Conservation (phyloP, 2,329 filamentous ascomycete species). For the Cryphonectria parasitica region DNA sequence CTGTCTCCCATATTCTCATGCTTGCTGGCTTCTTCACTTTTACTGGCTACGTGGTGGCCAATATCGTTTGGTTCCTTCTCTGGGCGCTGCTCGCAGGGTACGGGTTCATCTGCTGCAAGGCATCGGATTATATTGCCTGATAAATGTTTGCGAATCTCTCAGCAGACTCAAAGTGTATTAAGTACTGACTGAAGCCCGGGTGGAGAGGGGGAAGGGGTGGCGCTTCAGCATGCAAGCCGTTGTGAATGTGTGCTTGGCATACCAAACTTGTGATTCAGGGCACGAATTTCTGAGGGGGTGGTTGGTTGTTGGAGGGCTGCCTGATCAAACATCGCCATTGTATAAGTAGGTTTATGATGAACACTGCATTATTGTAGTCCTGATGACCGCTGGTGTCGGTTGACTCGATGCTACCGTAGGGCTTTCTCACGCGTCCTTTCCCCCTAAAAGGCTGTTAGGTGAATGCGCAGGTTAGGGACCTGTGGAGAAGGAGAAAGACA, state of each 20-base stretch:
- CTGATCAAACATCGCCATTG: not conserved
- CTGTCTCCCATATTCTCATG: conserved; percentile 6
- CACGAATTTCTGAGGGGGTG: not conserved
- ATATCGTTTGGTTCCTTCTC: conserved; percentile 14
- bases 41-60: conserved; percentile 4
- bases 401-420: not conserved
- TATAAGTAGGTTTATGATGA: not conserved
- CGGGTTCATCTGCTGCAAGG: conserved; percentile 16
- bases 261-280: not conserved
- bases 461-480: not conserved
- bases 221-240: too few species aligned
- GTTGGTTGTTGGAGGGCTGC: not conserved
- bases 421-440: not conserved
- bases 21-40: conserved; percentile 11
- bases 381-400: not conserved
- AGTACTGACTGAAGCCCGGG: not conserved
- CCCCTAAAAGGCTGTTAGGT: not conserved
- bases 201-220: not conserved
- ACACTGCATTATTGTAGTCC: not conserved
- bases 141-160: not conserved
- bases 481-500: not conserved
- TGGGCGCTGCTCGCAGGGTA: conserved; percentile 18
- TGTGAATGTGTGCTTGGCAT: not conserved
- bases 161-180: not conserved
- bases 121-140: not conserved